Conservation (phyloP, 2,329 filamentous ascomycete species). For the Scedosporium aurantiacum region DNA sequence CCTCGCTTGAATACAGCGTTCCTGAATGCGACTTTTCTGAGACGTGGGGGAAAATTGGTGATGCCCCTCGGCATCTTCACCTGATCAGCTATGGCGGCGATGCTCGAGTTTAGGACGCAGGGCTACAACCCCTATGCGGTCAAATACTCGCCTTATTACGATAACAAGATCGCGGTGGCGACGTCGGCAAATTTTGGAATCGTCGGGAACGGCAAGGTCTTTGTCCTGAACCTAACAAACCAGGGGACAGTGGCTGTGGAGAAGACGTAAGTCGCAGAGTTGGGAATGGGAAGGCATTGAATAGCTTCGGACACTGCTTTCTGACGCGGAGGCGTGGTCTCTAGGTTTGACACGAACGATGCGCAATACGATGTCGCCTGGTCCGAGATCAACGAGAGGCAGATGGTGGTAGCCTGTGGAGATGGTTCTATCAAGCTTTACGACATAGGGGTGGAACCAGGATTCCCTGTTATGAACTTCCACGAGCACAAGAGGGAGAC, state of each 20-base stretch:
- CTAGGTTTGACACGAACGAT: constrained; percentile 91
- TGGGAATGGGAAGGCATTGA: not conserved
- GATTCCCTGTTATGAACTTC: constrained; percentile 81
- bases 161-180: constrained; percentile 83
- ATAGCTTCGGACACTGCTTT: not conserved
- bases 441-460: constrained; percentile 63
- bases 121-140: constrained; percentile 95
- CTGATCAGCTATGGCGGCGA: constrained; percentile 37
- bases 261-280: constrained; percentile 51
- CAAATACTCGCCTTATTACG: constrained; percentile 98
- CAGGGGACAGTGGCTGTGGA: constrained; percentile 67
- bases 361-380: constrained; percentile 89
- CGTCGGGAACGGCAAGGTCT: constrained; percentile 88
- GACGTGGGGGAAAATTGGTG: not conserved
- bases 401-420: constrained; percentile 77
- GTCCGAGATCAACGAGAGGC: constrained; percentile 95
- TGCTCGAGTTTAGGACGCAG: constrained; percentile 89
- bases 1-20: not conserved
- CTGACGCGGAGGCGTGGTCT: not conserved
- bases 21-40: not conserved
- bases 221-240: constrained; percentile 70
- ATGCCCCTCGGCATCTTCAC: not conserved
- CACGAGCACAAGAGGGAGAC: constrained; percentile 89
- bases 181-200: constrained; percentile 93
- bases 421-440: constrained; percentile 94